Conservation (phyloP, 1,139 yeast species). For the Blastobotrys persicus region DNA sequence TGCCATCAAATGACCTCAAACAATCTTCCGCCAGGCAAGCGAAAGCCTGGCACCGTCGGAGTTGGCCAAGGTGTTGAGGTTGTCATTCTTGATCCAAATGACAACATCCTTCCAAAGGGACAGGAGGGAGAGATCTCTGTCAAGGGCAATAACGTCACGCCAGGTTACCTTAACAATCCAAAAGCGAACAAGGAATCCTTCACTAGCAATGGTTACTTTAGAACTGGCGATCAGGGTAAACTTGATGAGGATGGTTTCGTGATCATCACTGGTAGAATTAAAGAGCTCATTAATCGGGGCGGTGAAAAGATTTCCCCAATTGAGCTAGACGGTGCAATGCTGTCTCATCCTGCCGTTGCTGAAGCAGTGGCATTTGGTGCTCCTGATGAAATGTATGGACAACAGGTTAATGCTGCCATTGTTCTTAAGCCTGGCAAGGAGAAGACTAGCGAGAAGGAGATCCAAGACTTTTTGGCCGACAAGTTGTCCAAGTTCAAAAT, state of each 20-base stretch:
- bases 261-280: slow-evolving; percentile 60
- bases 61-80: slow-evolving; percentile 66
- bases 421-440: slow-evolving; percentile 46
- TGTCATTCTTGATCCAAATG: slow-evolving; percentile 51
- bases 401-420: slow-evolving; percentile 62
- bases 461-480: slow-evolving; percentile 44
- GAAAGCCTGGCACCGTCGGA: slow-evolving; percentile 70
- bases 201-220: slow-evolving; percentile 55
- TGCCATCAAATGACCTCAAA: slow-evolving; percentile 71
- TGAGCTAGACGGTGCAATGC: slow-evolving; percentile 57
- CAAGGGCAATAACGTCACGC: slow-evolving; percentile 62
- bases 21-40: slow-evolving; percentile 57
- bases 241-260: slow-evolving; percentile 58
- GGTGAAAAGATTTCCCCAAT: slow-evolving; percentile 71
- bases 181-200: slow-evolving; percentile 66
- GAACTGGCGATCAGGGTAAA: slow-evolving; percentile 72
- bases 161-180: slow-evolving; percentile 66
- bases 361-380: slow-evolving; percentile 72
- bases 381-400: slow-evolving; percentile 62
- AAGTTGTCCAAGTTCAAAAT: slow-evolving; percentile 56
- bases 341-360: slow-evolving; percentile 53
- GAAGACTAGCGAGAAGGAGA: slow-evolving; percentile 42
- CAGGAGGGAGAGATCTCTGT: slow-evolving; percentile 64
- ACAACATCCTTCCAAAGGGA: slow-evolving; percentile 47
- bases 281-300: slow-evolving; percentile 65